These are phyloP conservation scores for Pestalotiopsis sp. DNA, from an alignment of 2,329 filamentous ascomycete genomes.

Conservation along the genomic window DNA sequence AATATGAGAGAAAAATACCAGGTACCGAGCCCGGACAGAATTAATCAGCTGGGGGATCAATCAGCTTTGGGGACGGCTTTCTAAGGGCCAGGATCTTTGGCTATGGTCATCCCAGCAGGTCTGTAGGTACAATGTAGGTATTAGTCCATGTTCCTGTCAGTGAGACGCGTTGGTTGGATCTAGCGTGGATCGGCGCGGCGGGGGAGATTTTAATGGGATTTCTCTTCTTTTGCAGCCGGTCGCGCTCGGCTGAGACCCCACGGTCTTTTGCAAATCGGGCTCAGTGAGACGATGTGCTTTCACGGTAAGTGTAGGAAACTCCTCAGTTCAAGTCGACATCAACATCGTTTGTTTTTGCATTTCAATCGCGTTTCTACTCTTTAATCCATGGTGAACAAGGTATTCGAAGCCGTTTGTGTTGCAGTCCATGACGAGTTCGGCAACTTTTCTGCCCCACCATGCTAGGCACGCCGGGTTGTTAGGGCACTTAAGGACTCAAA, in stretches of 20 bases:
- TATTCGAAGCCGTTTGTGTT: background rate
- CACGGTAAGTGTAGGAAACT: no score
- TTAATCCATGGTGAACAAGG: background rate
- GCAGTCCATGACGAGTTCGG: background rate
- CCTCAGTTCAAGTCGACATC: no score
- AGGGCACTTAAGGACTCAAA: background rate
- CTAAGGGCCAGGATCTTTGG: background rate
- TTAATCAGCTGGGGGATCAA: conserved; percentile 11
- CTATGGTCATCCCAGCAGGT: background rate
- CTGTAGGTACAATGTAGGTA: no score
- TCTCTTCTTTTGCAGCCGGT: background rate
- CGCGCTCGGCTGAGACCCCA: background rate
- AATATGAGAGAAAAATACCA: background rate
- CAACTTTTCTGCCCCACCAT: background rate
- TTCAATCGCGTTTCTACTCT: background rate
- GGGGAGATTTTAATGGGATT: background rate
- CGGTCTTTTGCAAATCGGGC: background rate
- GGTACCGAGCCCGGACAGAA: background rate
- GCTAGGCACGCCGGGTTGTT: background rate
- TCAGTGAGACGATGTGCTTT: no score
- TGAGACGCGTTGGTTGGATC: background rate
- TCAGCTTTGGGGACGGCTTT: background rate
- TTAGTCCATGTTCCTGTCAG: background rate
- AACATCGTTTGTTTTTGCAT: background rate
- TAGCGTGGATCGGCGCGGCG: background rate